Conservation (phyloP, 140 eudicot genomes). For the Ambrosia hybrid region DNA sequence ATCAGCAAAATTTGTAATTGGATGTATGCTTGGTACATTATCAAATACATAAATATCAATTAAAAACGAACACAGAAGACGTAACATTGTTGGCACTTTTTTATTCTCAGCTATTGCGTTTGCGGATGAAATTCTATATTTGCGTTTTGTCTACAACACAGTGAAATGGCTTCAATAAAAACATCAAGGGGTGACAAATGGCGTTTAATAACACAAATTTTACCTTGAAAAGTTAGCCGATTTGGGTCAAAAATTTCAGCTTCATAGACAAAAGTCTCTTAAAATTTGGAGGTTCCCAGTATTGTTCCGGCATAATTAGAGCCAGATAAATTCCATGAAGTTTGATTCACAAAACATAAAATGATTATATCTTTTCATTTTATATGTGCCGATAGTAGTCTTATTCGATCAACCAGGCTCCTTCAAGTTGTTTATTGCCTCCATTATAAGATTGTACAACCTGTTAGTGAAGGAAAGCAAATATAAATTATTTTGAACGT, state of each 20-base stretch:
- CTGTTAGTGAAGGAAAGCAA: constrained; percentile 35
- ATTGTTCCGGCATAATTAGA: constrained; percentile 61
- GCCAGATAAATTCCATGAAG: background rate
- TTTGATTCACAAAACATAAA: background rate
- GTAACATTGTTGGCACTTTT: constrained; percentile 42
- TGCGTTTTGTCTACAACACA: constrained; percentile 31
- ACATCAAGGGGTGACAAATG: background rate
- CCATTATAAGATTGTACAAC: constrained; percentile 93
- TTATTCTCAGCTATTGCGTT: constrained; percentile 56
- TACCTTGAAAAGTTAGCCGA: constrained; percentile 82
- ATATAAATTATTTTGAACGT: no score
- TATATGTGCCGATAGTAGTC: constrained; percentile 73
- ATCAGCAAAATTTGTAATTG: no score
- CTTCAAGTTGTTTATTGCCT: constrained; percentile 26
- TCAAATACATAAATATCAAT: constrained; percentile 21
- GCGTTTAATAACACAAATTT: background rate
- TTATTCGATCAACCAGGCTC: constrained; percentile 93
- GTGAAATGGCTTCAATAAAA: background rate
- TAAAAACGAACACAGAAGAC: background rate
- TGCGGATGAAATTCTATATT: constrained; percentile 43
- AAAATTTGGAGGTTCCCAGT: constrained; percentile 95
- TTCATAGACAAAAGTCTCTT: constrained; percentile 81
- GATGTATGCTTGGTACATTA: no score
- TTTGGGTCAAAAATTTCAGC: constrained; percentile 74
- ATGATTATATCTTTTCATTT: background rate